These are phyloP conservation scores for Gastrolobium villosum DNA, from an alignment of 306 rosid species.

Conservation along the genomic window DNA sequence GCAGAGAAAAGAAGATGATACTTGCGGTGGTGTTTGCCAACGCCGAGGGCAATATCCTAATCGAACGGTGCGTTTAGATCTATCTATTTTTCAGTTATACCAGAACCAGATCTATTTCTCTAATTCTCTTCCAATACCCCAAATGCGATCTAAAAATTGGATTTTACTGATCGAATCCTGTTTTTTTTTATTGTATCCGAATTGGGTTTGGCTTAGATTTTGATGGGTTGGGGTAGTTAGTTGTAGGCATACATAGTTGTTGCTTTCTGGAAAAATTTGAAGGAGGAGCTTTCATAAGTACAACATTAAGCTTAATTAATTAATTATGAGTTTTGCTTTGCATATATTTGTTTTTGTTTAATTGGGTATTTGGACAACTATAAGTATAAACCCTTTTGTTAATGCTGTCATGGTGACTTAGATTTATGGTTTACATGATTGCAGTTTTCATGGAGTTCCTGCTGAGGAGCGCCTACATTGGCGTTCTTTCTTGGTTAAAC, in stretches of 20 bases:
- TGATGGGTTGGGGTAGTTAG: not conserved
- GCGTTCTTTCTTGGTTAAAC: slow-evolving; percentile 94
- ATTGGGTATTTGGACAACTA: slow-evolving; percentile 1
- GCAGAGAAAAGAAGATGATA: slow-evolving; percentile 54
- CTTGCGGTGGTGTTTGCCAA: slow-evolving; percentile 80
- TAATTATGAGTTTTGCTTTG: slow-evolving; percentile 1
- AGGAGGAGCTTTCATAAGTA: not conserved
- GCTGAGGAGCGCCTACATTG: slow-evolving; percentile 94
- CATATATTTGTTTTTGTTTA: not conserved
- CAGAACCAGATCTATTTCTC: not conserved
- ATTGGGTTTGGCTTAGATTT: slow-evolving; percentile 28
- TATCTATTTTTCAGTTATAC: slow-evolving; percentile 26
- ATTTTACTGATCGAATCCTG: not conserved
- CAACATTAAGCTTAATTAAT: not conserved
- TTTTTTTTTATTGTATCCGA: slow-evolving; percentile 12
- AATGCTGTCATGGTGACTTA: not conserved
- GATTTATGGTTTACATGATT: not conserved
- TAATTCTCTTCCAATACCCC: not conserved
- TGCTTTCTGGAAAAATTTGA: slow-evolving; percentile 1
- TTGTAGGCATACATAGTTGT: not conserved
- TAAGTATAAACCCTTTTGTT: not conserved
- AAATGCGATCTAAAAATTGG: not conserved
- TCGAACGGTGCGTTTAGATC: slow-evolving; percentile 73
- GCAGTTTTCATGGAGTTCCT: slow-evolving; percentile 96
- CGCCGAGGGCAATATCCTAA: slow-evolving; percentile 82